These are phyloP conservation scores for Crithidia mellificae DNA, from an alignment of 208 protist genomes.

Conservation along the genomic window DNA sequence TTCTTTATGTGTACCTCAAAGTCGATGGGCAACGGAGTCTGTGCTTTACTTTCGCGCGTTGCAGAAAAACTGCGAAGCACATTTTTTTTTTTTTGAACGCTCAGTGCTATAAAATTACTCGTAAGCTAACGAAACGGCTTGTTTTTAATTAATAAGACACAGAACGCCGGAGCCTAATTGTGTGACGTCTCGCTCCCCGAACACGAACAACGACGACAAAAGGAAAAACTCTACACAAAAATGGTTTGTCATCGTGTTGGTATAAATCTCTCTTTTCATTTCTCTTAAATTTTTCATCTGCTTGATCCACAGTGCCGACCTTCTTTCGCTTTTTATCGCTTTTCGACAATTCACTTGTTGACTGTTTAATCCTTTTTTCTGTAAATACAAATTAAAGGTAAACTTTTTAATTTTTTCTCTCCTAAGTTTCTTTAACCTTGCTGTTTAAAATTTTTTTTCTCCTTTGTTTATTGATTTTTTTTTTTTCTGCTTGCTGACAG, in stretches of 20 bases:
- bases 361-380: not conserved
- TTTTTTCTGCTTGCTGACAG: not conserved
- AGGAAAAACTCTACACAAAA: too few relatives aligned
- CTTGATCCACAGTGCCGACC: too few relatives aligned
- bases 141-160: not conserved
- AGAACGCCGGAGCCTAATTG: not conserved
- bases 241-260: too few relatives aligned
- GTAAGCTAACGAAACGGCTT: not conserved
- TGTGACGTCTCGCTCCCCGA: not conserved
- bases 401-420: not conserved
- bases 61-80: too few relatives aligned
- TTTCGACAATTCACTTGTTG: not conserved
- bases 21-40: too few relatives aligned
- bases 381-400: constrained; percentile 1
- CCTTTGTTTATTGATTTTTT: not conserved
- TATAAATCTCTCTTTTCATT: too few relatives aligned
- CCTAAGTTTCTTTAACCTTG: not conserved
- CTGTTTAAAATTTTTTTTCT: not conserved
- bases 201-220: too few relatives aligned
- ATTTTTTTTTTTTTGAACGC: too few relatives aligned
- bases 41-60: too few relatives aligned
- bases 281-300: too few relatives aligned
- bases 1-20: not conserved
- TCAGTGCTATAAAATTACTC: not conserved
- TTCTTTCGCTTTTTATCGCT: not conserved